Evolutionary conservation across 169 alveolate genomes (phyloP).

Genomic region (Plasmodium reichenowi): DNA sequence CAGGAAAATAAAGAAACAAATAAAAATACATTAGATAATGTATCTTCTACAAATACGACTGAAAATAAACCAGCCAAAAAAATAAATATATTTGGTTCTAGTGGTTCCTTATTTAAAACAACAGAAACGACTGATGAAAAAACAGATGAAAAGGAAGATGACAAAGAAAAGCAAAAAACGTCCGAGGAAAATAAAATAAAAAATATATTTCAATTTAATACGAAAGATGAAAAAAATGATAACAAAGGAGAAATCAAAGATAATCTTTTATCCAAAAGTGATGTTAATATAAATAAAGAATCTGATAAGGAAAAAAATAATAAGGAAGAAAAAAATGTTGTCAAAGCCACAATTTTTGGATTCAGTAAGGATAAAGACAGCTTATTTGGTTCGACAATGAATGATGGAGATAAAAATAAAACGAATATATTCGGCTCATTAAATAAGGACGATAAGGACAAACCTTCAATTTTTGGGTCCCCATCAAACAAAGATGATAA

Average conservation of each 20-base stretch:
- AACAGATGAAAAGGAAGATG: background rate
- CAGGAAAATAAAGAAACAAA: background rate
- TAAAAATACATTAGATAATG: background rate
- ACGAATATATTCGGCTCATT: background rate
- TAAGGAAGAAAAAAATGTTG: constrained; percentile 2
- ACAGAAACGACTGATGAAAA: background rate
- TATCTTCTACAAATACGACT: background rate
- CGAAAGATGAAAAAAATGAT: constrained; percentile 3
- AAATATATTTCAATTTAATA: constrained; percentile 6
- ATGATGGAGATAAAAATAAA: background rate
- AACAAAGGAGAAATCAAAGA: background rate
- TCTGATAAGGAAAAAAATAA: constrained; percentile 11
- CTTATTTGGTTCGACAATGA: background rate
- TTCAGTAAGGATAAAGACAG: too few relatives aligned
- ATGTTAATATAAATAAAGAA: background rate
- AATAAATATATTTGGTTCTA: background rate
- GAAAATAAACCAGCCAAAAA: constrained; percentile 6
- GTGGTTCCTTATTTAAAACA: background rate
- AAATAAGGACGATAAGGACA: background rate
- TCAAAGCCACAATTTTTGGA: background rate
- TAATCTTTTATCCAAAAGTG: background rate
- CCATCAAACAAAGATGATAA: background rate
- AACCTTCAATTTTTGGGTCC: background rate
- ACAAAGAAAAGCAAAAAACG: background rate
- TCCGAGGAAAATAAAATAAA: background rate